Base-by-base conservation (phyloP, 768 basidiomycete species). In the Scleroderma bovista region DNA sequence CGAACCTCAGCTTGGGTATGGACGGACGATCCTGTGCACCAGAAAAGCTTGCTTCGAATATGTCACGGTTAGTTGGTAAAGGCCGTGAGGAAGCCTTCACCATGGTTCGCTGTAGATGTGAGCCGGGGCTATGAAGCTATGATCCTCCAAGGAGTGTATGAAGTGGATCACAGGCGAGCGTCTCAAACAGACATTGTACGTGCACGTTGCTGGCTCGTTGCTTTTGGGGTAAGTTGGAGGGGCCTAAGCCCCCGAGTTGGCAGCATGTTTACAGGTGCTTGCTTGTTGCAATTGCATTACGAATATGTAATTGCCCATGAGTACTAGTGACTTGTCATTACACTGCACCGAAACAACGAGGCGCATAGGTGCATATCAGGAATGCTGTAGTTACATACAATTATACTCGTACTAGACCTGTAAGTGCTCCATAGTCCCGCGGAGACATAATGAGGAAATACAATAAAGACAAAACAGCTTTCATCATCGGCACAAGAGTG, bases 1-100 rank as follows among this genome's bases (percentile, higher is more conserved):
- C 83, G 23, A 79, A 80, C 58, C 77, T 75, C 37, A 84, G 73
- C 45, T 64, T 75, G 51, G 85, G 81, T 67, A 86, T 75, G 64
- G 69, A 71, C 45, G 80, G 77, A 36, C 74, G 78, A 54, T 78
- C 72, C 57, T 73, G 72, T 44, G 78, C 74, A 50, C 80, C 78
- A 54, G 76, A 69, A 31, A 78, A 66, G 52, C 69, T 74, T 44
- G 69, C 72, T 46, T 84, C 78, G 57, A 74, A 83, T 43, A 77
- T 63, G 50, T 81, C 76, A 50, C 77, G 78, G 57, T 72, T 65
- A 37, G 69, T 71, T 44, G 64, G 74, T 54, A 55, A 59, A 55
- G 53, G 55, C 48, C 55, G 56, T 47, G 50, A 52, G 45, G 52
- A 56, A 56, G 42, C 49, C 43, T 46, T 51, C 37, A 52, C 58